Percentiles rank a stretch among this genome's conserved stretches.
These are phyloP conservation scores for Termitomyces sp. DNA, from an alignment of 768 basidiomycete species.

Conservation along the genomic window DNA sequence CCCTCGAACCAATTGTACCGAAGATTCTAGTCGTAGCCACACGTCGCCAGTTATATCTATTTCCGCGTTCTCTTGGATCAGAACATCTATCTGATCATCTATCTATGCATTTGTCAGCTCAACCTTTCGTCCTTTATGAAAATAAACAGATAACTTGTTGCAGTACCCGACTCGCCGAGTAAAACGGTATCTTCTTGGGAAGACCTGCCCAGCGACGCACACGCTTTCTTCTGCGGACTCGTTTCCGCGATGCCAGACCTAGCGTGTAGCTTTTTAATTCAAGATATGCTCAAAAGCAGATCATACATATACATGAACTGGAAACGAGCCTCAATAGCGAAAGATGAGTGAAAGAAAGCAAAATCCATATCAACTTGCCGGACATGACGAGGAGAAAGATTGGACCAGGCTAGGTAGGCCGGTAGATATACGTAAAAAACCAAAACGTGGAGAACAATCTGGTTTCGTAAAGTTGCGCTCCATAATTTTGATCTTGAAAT, in stretches of 20 bases:
- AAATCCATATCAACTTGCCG: background rate
- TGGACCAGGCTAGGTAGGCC: background rate
- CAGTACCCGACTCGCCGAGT: background rate
- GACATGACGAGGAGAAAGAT: background rate
- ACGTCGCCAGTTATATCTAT: background rate
- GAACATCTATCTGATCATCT: background rate
- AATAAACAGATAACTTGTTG: background rate
- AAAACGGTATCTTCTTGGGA: background rate
- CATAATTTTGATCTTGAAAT: background rate
- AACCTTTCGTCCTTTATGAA: background rate
- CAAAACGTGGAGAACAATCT: background rate
- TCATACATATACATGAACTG: background rate
- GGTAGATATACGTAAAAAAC: background rate
- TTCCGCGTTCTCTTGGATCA: background rate
- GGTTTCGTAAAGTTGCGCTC: background rate
- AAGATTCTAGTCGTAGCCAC: background rate
- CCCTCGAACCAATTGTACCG: background rate
- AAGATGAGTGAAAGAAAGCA: background rate
- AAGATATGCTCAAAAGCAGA: background rate
- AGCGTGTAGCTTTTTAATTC: background rate
- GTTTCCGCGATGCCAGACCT: background rate
- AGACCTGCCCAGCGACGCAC: background rate
- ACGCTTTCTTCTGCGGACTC: background rate
- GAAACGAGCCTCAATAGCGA: background rate
- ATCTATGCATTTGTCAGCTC: background rate